Evolutionary conservation across 768 basidiomycete genomes (phyloP).

Genomic region (Boletellus ananas): DNA sequence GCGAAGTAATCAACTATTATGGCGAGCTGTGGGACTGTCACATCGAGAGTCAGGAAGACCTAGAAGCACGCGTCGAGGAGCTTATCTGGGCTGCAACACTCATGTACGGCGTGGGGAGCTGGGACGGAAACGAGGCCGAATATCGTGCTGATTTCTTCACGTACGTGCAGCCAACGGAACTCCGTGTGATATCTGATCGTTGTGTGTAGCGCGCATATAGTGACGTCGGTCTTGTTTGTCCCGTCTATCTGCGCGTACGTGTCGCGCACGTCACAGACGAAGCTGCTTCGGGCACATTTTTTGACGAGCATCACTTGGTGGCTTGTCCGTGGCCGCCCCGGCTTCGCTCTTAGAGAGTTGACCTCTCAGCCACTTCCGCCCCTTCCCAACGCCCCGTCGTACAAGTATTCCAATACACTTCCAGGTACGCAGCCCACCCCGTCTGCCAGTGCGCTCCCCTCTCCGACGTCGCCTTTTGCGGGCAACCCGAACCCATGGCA

Average conservation of each 20-base stretch:
- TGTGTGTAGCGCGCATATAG: constrained; percentile 56
- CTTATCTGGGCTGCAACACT: constrained; percentile 52
- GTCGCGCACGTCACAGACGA: constrained; percentile 54
- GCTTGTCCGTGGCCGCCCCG: constrained; percentile 52
- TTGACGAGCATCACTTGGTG: constrained; percentile 49
- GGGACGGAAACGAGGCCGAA: constrained; percentile 30
- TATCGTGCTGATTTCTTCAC: constrained; percentile 67
- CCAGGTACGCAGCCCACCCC: constrained; percentile 21
- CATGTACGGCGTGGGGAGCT: constrained; percentile 61
- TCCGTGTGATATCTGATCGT: constrained; percentile 2
- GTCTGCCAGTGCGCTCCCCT: constrained; percentile 24
- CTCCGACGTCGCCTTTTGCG: constrained; percentile 33
- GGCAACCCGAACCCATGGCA: constrained; percentile 56
- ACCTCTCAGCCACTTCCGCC: constrained; percentile 32
- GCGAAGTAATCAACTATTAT: constrained; percentile 40
- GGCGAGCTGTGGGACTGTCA: constrained; percentile 47
- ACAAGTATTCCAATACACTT: constrained; percentile 23
- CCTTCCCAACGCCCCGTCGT: constrained; percentile 13
- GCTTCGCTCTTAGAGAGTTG: constrained; percentile 49
- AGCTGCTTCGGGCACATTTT: constrained; percentile 60
- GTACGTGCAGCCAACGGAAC: constrained; percentile 36
- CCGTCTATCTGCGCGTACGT: constrained; percentile 46
- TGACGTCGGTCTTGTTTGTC: constrained; percentile 64
- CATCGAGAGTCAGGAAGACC: constrained; percentile 32
- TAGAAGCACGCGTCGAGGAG: constrained; percentile 58